Base-by-base conservation (phyloP, 2,329 filamentous ascomycete species). In the Sordariomycetes sp. region DNA sequence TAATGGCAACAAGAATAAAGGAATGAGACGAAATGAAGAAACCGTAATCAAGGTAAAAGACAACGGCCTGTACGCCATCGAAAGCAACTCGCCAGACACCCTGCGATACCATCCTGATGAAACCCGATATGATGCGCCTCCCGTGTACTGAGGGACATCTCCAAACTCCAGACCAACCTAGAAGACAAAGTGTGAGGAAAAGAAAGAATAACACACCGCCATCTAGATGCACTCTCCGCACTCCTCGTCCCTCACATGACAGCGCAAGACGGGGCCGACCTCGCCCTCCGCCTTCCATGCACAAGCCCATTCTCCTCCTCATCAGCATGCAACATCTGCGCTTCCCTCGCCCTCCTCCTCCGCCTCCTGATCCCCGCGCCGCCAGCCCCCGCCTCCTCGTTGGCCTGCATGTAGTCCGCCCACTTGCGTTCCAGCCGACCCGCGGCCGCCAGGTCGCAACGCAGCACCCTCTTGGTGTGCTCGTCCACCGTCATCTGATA, bases 401-500 rank as follows among this genome's bases (percentile, higher is more conserved):
- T 88, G 17, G 89, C 85, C 72, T 95, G 89, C 90, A 96, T 96
- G 69, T 90, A 95, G 57, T 95, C 87, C 0, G 87, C 86, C 92
- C 92, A 97, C 68, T 92, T 95, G 61, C 85, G 79, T 74, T 96
- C 91, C 22, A 97, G 76, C n/a, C 89, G 77, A 42, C 77, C 78
- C 0, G 94, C 94, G 1, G 87, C 79, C 0, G 77, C 75, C 59
- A 90, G 79, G 60, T 96, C 88, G 7, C 89, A 89, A 4, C 81
- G 77, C 55, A 95, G 69, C 0, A 96, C 89, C 3, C 91, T 82
- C 72, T 91, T 92, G 56, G 85, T 90, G 70, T 97, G 92, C 68
- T 96, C 90, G 62, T 96, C 87, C 4, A 96, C 90, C 0, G 90
- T 96, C 72, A 89, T 89, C 71, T 97, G 92, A 82, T 89, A 96